Conservation (phyloP, 106 monocot genomes). For the Platanthera guangdongensis region DNA sequence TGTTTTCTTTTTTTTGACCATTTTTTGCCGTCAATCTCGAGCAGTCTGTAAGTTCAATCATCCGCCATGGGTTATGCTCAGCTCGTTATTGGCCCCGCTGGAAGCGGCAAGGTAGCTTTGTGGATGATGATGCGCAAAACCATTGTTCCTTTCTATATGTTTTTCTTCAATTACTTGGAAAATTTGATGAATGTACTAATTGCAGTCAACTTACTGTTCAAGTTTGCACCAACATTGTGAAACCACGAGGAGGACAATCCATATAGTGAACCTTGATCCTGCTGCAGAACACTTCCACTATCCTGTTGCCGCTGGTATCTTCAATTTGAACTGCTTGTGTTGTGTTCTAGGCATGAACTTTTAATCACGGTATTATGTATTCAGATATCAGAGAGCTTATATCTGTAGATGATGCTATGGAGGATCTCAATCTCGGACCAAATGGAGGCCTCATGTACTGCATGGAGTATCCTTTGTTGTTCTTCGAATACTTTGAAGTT, state of each 20-base stretch:
- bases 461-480: conserved; percentile 84
- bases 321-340: not conserved
- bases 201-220: conserved; percentile 92
- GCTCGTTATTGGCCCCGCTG: conserved; percentile 93
- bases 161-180: not conserved
- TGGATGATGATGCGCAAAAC: not conserved
- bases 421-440: conserved; percentile 78
- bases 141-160: not conserved
- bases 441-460: conserved; percentile 88
- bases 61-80: conserved; percentile 77
- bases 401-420: conserved; percentile 94
- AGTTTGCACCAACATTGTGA: conserved; percentile 76
- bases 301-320: conserved; percentile 68
- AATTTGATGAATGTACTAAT: not conserved
- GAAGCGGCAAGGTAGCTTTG: conserved; percentile 70
- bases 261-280: conserved; percentile 93
- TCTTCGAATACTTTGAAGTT: not conserved
- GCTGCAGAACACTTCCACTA: conserved; percentile 83
- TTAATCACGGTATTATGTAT: not conserved
- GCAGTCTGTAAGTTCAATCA: conserved; percentile 4
- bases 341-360: not conserved
- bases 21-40: not conserved
- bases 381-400: conserved; percentile 93
- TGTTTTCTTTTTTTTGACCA: conserved; percentile 11
- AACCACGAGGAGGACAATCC: conserved; percentile 50